Evolutionary conservation across 805 yeast species (phyloP), one percentile per base, ranked within the genome.

Genomic region (Komagataella populi): DNA sequence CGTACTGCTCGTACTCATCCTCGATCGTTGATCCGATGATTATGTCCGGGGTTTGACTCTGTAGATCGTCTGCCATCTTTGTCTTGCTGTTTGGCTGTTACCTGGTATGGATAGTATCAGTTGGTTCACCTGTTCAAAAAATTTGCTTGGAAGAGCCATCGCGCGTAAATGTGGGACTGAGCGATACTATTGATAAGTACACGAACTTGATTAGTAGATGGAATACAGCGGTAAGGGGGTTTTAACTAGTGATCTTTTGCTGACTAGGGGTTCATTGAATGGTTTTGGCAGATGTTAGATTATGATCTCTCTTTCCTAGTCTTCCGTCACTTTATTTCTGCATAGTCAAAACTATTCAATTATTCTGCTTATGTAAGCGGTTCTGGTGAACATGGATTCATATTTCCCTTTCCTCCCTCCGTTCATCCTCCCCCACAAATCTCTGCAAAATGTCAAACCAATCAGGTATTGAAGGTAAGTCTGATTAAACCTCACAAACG

Each of bases 1-100:
- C 68, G 36, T 55, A 67, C 45, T 59, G 62, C 23, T 54, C 60
- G 8, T 53, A 50, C 20, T 54, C 57, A 44, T 58, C 68, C 52
- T 63, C 63, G 17, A 70, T 71, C 39, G 64, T 56, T 22, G 54
- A 51, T 45, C 83, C 83, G 64, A 87, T 85, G 59, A 89, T 81
- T 61, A 89, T 83, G 64, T 83, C 86, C 47, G 96, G 96, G 58
- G 82, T 83, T 53, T 84, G 89, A 68, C 81, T 87, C 67, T 87
- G 89, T 61, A 87, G 74, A 71, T 87, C 90, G 66, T 76, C 84
- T 56, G 88, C 78, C 90, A 84, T 83, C 12, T 46, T 57, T 23
- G 14, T 22, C 24, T 16, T 18, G n/a, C 24, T 23, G 24, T n/a
- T 45, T 45, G n/a, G 24, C n/a, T 18, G 22, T 44, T n/a, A 30